phyloP scores from a whole-genome alignment of 768 basidiomycete genomes.

The Pseudohyphozyma bogoriensis region DNA sequence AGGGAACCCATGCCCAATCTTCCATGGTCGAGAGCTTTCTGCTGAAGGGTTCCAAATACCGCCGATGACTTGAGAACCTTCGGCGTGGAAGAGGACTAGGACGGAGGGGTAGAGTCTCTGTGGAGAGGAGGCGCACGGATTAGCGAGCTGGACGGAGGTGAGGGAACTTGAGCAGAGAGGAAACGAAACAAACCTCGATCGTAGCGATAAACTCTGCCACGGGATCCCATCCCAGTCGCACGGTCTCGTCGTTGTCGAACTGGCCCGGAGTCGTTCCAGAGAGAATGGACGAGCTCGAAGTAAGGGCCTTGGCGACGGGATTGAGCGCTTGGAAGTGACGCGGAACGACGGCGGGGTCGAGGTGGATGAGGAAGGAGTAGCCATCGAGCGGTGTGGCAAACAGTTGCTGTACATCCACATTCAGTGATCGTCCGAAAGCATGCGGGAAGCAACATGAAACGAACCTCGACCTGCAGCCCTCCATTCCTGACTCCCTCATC shows the following conservation, averaged over 20 bases:
- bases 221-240: conserved; percentile 70
- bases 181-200: conserved; percentile 49
- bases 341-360: conserved; percentile 55
- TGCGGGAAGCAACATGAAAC: conserved; percentile 18
- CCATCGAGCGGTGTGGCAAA: conserved; percentile 74
- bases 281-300: conserved; percentile 12
- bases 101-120: conserved; percentile 52
- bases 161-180: not conserved
- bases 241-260: conserved; percentile 33
- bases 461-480: conserved; percentile 52
- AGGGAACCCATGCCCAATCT: conserved; percentile 73
- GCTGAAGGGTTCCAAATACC: conserved; percentile 76
- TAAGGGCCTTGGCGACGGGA: conserved; percentile 47
- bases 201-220: conserved; percentile 56
- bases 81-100: conserved; percentile 65
- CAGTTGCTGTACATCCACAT: conserved; percentile 49
- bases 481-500: conserved; percentile 47
- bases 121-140: conserved; percentile 52
- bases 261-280: conserved; percentile 20
- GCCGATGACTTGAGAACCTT: conserved; percentile 69
- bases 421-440: not conserved
- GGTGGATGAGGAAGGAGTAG: conserved; percentile 73
- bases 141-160: not conserved
- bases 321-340: conserved; percentile 64
- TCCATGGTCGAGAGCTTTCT: conserved; percentile 55